A percentile compares a stretch with the other conserved stretches of the same genome.
phyloP scores from a whole-genome alignment of 2,329 filamentous ascomycete species.

The Botrytis deweyae region DNA sequence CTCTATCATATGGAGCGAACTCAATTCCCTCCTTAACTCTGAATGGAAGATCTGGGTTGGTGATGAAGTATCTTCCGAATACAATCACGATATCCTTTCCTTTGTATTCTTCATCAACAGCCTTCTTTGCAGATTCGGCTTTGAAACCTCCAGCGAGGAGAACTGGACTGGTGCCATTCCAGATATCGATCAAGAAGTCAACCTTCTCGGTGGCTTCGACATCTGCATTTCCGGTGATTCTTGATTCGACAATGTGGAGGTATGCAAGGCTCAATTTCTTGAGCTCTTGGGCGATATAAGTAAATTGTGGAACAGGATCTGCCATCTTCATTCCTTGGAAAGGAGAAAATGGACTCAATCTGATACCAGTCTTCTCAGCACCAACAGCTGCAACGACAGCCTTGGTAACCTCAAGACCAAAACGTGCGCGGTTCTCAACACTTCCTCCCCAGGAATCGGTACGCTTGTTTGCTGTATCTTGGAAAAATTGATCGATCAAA shows the following conservation, averaged over 20 bases:
- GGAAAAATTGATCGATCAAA: slow-evolving; percentile 39
- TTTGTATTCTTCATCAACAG: slow-evolving; percentile 41
- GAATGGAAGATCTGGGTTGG: slow-evolving; percentile 48
- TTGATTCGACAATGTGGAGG: slow-evolving; percentile 59
- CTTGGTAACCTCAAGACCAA: slow-evolving; percentile 53
- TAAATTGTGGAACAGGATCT: slow-evolving; percentile 63
- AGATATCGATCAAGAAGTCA: slow-evolving; percentile 48
- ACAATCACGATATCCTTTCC: slow-evolving; percentile 43
- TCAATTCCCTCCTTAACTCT: slow-evolving; percentile 43
- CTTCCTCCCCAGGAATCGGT: slow-evolving; percentile 53
- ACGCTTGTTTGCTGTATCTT: slow-evolving; percentile 51
- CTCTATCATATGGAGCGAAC: slow-evolving; percentile 44
- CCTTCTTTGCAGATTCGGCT: slow-evolving; percentile 42
- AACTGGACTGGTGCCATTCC: slow-evolving; percentile 46
- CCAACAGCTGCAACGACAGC: slow-evolving; percentile 53
- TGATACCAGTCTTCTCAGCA: slow-evolving; percentile 52
- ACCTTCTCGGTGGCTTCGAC: slow-evolving; percentile 42
- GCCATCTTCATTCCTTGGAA: slow-evolving; percentile 65
- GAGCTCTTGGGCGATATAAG: slow-evolving; percentile 53
- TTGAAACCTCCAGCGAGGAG: slow-evolving; percentile 52
- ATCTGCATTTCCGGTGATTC: slow-evolving; percentile 40
- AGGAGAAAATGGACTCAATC: slow-evolving; percentile 58
- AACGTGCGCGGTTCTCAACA: slow-evolving; percentile 51
- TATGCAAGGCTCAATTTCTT: slow-evolving; percentile 57
- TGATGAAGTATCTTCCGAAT: slow-evolving; percentile 47